Evolutionary conservation across 2,329 filamentous ascomycete genomes (phyloP), one percentile per base, ranked within the genome.

Genomic region (Aspergillus sp.): DNA sequence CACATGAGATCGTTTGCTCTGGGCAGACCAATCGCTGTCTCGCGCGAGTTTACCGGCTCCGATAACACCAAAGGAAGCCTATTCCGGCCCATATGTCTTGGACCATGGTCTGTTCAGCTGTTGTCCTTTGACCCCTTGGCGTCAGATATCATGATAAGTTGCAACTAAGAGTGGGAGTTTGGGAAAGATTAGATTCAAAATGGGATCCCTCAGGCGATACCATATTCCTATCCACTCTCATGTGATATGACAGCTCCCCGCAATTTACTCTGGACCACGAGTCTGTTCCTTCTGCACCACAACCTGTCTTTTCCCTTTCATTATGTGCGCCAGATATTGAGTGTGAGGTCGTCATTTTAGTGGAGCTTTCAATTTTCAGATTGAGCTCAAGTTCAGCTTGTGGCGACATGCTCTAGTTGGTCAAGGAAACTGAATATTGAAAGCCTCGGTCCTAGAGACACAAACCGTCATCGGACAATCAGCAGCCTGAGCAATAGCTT

Each of bases 11-110:
- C 41, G 31, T 47, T 34, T 17, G 7, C 25, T 4, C 50, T 52
- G 30, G 53, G 34, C 31, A 41, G 17, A 23, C 54, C 54, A 56
- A 56, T 57, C 46, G 34, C 19, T 43, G 47, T 46, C 30, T 43
- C 15, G 46, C 38, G 50, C 15, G 31, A 57, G 17, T 31, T 31
- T 45, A n/a, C 52, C 52, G 38, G 22, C 17, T 9, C 38, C 52
- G 51, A 23, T 38, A 54, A 46, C 23, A 17, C 17, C 30, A 43
- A 50, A 57, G 9, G 30, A 57, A 43, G 31, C 47, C 31, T 41
- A 50, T 57, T 43, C 22, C 17, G 46, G 3, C 34, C 34, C 34
- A 41, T 41, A 13, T 41, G 34, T 15, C 34, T 41, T 17, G 34
- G 34, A 41, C 34, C 9, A 41, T 13, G 34, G 34, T 41, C 9